A percentile compares a stretch with the other conserved stretches of the same genome.
phyloP scores from a whole-genome alignment of 495 filamentous ascomycete species.

The Friedmanniomyces simplex region DNA sequence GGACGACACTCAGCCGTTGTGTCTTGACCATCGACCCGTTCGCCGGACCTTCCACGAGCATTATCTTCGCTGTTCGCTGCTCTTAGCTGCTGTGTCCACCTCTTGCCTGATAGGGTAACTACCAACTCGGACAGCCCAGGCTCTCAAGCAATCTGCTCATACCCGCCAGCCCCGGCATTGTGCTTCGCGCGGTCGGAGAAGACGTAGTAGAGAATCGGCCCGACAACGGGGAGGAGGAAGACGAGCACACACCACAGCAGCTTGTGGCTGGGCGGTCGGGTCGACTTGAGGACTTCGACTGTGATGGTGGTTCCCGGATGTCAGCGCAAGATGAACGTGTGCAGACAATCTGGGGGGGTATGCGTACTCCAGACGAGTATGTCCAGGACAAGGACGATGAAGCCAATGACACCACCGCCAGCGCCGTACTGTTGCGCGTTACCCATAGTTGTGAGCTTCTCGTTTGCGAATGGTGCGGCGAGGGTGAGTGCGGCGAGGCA shows the following conservation, averaged over 20 bases:
- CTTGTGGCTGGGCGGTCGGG: constrained; percentile 37
- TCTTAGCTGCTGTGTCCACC: no score
- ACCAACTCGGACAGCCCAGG: no score
- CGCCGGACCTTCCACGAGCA: no score
- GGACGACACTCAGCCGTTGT: no score
- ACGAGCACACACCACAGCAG: constrained; percentile 41
- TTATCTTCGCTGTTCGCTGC: no score
- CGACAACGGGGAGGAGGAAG: constrained; percentile 43
- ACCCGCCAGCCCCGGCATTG: constrained; percentile 29
- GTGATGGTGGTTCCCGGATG: neutral
- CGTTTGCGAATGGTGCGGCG: constrained; percentile 30
- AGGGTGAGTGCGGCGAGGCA: constrained; percentile 32
- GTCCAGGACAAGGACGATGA: constrained; percentile 41
- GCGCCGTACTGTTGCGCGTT: constrained; percentile 34
- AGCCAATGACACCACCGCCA: constrained; percentile 39
- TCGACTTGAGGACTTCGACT: constrained; percentile 46
- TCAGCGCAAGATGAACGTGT: neutral
- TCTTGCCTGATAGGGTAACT: no score
- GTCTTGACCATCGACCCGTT: no score
- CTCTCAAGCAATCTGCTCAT: constrained; percentile 34
- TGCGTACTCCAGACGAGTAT: constrained; percentile 40
- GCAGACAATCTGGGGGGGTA: neutral
- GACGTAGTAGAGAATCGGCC: constrained; percentile 41
- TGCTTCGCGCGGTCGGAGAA: constrained; percentile 43
- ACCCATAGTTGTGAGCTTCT: constrained; percentile 2